These are phyloP conservation scores for Excoecaria cochinchinensis DNA, from an alignment of 345 rosid genomes.

Conservation along the genomic window DNA sequence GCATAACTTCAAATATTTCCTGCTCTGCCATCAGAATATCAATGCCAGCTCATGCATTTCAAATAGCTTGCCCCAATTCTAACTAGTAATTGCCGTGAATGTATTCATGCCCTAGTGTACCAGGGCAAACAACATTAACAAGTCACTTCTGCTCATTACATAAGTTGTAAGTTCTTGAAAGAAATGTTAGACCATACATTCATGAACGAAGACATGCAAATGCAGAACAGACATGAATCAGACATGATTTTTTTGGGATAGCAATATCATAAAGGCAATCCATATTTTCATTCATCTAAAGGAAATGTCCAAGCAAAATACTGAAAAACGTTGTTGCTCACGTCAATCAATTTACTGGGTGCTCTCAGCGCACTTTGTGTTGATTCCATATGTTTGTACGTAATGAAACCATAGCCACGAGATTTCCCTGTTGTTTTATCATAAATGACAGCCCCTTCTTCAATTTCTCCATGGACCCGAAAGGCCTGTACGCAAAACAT, in stretches of 20 bases:
- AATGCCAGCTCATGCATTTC: neutral
- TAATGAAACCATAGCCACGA: slow-evolving; percentile 76
- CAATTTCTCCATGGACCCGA: slow-evolving; percentile 61
- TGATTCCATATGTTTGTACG: slow-evolving; percentile 66
- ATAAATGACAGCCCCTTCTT: slow-evolving; percentile 71
- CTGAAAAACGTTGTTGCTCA: slow-evolving; percentile 27
- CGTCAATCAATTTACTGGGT: slow-evolving; percentile 66
- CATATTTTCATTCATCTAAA: neutral
- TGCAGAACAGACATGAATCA: neutral
- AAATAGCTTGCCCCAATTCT: neutral
- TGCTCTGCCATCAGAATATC: neutral
- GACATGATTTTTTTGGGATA: neutral
- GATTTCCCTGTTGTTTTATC: slow-evolving; percentile 72
- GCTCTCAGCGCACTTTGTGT: slow-evolving; percentile 56
- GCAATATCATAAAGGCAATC: neutral
- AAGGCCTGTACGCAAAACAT: slow-evolving; percentile 48
- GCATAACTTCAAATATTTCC: neutral
- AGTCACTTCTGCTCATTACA: neutral
- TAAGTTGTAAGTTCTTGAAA: neutral
- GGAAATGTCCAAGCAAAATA: slow-evolving; percentile 14
- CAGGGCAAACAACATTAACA: neutral
- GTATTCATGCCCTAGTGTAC: neutral
- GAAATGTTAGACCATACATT: neutral
- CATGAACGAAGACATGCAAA: neutral
- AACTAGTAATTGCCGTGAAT: neutral